Base-by-base conservation (phyloP, 441 rosid species). In the Arabidopsis hybrid region DNA sequence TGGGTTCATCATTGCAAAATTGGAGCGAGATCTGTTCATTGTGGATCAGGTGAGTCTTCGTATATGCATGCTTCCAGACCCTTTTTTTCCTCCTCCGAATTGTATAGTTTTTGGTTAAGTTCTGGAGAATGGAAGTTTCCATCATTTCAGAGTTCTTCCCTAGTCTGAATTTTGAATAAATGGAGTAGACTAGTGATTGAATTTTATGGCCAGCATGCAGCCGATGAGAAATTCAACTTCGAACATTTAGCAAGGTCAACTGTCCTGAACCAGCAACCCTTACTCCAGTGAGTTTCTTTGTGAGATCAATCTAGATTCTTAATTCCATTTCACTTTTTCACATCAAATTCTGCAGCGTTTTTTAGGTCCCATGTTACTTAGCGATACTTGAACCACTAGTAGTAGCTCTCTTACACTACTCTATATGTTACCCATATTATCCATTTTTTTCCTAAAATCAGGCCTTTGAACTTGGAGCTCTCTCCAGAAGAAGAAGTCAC, bases 211-310 rank as follows among this genome's bases (percentile, higher is more conserved):
- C 86, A 95, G 99, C 99, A 95, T 83, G 99, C 99, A 72, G 99
- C 99, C 18, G 98, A 95, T 81, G 99, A 95, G 91, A 95, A 95
- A 72, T 93, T 85, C 79, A 95, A 95, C 84, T 95, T 89, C 76
- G 99, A 95, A 87, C 82, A 74, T 65, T 80, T 95, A 46, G 90
- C 96, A 39, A 84, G 85, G 73, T 89, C 97, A 73, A 95, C 99
- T 53, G 83, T 91, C 80, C 78, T 95, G 80, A 95, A 89, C 80
- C 99, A 91, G 74, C 99, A 95, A 72, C 98, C 98, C 55, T 83
- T 95, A 79, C 91, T 95, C 70, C 86, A 88, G 99, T 95, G 74
- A 88, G 92, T 81, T 75, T 68, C 78, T 67, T 74, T 76, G 42
- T 75, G 38, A 39, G 50, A 39, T 76, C 68, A 61, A 13, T 79